Conservation (phyloP, 2,329 filamentous ascomycete species). For the Dactylellina drechsleri region DNA sequence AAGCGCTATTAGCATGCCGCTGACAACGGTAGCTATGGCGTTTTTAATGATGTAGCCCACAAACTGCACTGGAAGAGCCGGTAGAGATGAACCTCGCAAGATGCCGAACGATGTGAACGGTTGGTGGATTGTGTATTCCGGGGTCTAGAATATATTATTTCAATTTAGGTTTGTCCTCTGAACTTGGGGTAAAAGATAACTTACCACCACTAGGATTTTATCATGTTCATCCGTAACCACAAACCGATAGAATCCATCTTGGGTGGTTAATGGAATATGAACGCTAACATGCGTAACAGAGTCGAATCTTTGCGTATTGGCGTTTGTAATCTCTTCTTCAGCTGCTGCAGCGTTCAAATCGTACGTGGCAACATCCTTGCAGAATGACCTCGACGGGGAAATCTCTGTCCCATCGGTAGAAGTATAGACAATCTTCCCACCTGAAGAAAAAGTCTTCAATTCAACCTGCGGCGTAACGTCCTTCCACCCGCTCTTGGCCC, state of each 20-base stretch:
- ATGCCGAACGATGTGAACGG: conserved; percentile 52
- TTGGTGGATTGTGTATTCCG: conserved; percentile 52
- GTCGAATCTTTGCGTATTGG: conserved; percentile 40
- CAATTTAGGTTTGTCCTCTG: not conserved
- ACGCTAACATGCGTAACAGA: conserved; percentile 48
- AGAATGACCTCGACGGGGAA: conserved; percentile 35
- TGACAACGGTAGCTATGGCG: conserved; percentile 44
- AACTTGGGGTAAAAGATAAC: not conserved
- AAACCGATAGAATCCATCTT: conserved; percentile 53
- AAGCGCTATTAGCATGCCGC: conserved; percentile 35
- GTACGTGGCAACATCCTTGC: conserved; percentile 31
- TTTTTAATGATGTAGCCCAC: conserved; percentile 47
- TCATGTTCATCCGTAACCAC: conserved; percentile 52
- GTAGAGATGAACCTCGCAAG: conserved; percentile 40
- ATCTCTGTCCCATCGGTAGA: conserved; percentile 36
- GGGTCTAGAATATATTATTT: conserved; percentile 13
- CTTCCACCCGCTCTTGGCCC: conserved; percentile 43
- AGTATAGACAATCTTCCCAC: conserved; percentile 49
- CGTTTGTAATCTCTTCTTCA: conserved; percentile 43
- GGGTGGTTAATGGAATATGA: conserved; percentile 46
- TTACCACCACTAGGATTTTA: conserved; percentile 45
- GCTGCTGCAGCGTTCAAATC: conserved; percentile 41
- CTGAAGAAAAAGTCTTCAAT: conserved; percentile 32
- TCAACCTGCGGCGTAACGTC: conserved; percentile 50
- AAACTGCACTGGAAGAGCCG: conserved; percentile 44